Conservation (phyloP, 2,329 filamentous ascomycete genomes). For the Ophiosphaerella narmari region DNA sequence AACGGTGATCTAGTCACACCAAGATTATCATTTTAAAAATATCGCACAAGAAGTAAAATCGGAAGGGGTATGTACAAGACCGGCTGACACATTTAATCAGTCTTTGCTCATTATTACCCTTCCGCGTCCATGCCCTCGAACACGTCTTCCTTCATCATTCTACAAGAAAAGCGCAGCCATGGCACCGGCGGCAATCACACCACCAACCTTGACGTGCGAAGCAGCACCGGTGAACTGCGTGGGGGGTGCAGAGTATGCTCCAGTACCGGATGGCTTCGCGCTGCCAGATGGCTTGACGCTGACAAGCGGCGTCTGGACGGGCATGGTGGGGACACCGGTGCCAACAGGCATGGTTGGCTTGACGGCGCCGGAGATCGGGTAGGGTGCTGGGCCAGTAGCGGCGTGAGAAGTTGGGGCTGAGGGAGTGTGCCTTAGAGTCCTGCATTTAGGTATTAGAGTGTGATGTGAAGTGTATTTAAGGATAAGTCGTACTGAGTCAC, state of each 20-base stretch:
- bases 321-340: conserved; percentile 14
- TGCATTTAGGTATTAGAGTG: conserved; percentile 7
- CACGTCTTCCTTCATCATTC: conserved; percentile 1
- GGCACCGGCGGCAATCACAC: conserved; percentile 40
- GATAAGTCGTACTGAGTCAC: conserved; percentile 33
- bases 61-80: not conserved
- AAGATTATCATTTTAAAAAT: too few species aligned
- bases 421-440: conserved; percentile 27
- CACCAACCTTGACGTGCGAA: conserved; percentile 32
- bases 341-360: conserved; percentile 24
- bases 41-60: too few species aligned
- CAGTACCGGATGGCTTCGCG: conserved; percentile 24
- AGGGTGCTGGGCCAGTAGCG: conserved; percentile 28
- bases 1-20: too few species aligned
- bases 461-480: not conserved
- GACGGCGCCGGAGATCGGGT: conserved; percentile 26
- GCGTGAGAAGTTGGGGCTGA: conserved; percentile 22
- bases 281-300: conserved; percentile 14
- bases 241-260: conserved; percentile 23
- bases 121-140: too few species aligned
- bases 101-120: too few species aligned
- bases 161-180: conserved; percentile 45
- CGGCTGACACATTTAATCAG: too few species aligned
- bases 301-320: conserved; percentile 1
- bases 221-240: conserved; percentile 42